Evolutionary conservation across 345 rosid genomes (phyloP), one percentile per base, ranked within the genome.

Genomic region (Acer negundo): DNA sequence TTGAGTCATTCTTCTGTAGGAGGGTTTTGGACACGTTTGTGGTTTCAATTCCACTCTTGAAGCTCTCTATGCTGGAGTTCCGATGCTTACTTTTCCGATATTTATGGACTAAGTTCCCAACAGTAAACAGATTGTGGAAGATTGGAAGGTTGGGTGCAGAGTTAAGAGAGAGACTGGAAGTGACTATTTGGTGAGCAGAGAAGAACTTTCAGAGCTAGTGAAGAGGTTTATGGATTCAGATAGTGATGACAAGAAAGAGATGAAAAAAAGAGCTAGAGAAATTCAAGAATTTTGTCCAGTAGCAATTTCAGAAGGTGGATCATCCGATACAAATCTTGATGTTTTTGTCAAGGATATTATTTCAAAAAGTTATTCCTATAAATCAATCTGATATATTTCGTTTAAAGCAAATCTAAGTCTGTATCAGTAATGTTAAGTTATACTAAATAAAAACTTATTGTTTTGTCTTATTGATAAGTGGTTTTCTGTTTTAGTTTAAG

Each of bases 1-100:
- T 42, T 42, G 46, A 42, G 46, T 9, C 89, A 83, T 77, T 20
- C 82, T 71, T 80, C 88, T 0, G 38, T 83, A 0, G 88, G 82
- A 1, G 85, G 87, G 6, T 88, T 88, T 62, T 84, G 73, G 84
- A 73, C 83, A 0, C 91, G 86, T 66, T n/a, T 86, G 88, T 26
- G 84, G 86, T 8, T 78, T 74, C 73, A 88, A 81, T 66, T 88
- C 89, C 0, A 81, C 78, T 4, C 42, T 69, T 8, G 83, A 88
- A 76, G 85, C 77, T 4, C 69, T 77, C 4, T 80, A 62, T 23
- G 80, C 88, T 0, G 88, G 91, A 1, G 64, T 86, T 20, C 85
- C 91, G 6, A 55, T 84, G 75, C 83, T 86, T n/a, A 35, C 88
- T 1, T 84, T 83, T 63, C 88, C 91, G 1, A 28, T 86, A 22